Evolutionary conservation across 148 eudicot species (phyloP).

Genomic region (Chenopodium suecicum): DNA sequence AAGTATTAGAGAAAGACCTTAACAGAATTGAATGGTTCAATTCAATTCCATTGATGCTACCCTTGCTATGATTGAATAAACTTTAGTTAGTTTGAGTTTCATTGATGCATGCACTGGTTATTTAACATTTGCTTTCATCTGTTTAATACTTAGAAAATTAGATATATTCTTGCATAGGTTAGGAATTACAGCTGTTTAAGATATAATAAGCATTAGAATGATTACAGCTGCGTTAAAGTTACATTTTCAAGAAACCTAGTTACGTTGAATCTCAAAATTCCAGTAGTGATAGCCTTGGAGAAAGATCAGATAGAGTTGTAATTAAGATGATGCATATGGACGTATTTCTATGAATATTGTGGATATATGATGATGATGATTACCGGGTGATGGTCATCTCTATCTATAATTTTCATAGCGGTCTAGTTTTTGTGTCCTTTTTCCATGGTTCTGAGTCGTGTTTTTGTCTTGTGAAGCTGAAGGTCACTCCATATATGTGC

Average conservation of each 20-base stretch:
- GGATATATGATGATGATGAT: not conserved
- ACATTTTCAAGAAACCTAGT: not conserved
- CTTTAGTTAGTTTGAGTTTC: too few relatives aligned
- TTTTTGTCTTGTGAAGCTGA: constrained; percentile 32
- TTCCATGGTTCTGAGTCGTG: constrained; percentile 12
- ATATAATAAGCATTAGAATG: not conserved
- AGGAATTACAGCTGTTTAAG: not conserved
- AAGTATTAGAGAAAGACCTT: not conserved
- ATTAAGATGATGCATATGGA: not conserved
- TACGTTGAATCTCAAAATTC: not conserved
- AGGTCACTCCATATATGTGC: constrained; percentile 65
- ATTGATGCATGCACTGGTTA: not conserved
- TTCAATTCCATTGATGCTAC: not conserved
- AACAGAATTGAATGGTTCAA: not conserved
- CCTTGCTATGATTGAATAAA: not conserved
- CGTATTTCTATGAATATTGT: not conserved
- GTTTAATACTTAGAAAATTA: not conserved
- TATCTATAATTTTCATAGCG: not conserved
- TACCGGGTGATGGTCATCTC: not conserved
- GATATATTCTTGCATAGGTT: not conserved
- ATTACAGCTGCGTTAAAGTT: not conserved
- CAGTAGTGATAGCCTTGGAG: not conserved
- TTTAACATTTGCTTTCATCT: not conserved
- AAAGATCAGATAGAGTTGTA: not conserved
- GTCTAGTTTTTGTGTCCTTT: not conserved